Base-by-base conservation (phyloP, 2,329 filamentous ascomycete genomes). In the Fusarium veterinarium region DNA sequence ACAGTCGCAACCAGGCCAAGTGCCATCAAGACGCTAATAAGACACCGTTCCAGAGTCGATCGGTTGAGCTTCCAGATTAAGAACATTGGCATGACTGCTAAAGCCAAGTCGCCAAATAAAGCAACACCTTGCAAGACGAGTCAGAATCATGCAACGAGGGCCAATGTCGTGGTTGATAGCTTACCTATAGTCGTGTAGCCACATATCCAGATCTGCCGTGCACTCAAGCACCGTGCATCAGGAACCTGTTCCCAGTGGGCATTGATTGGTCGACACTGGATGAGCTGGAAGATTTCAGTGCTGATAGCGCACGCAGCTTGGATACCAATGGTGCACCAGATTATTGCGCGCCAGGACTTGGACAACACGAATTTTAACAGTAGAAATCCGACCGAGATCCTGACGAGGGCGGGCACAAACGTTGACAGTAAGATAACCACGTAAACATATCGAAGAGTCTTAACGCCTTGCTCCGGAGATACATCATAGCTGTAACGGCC, bases 71-170 rank as follows among this genome's bases (percentile, higher is more conserved):
- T 44, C 60, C 60, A 57, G 42, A 63, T 48, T 9, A 63, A 37
- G 17, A 57, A 49, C 28, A 63, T 63, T 28, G 60, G 60, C 37
- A 59, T 16, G 20, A 63, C 35, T 16, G 44, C 33, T 20, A 63
- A 28, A 10, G 25, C 13, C 42, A 63, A 51, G 42, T 63, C 60
- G n/a, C 60, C 40, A 9, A 49, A 28, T 35, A 63, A 35, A 25
- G 42, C 40, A 28, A 38, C 35, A 25, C 52, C 60, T 51, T 58
- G 40, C n/a, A 42, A 42, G 13, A 38, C 8, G n/a, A 35, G 46
- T 51, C 31, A 51, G 31, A 12, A 37, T 42, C 41, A 42, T 42
- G 41, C 41, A 42, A 42, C n/a, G 41, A 42, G n/a, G 41, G 41
- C n/a, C 13, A 42, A 42, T 42, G n/a, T 25, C n/a, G 41, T 42